A percentile compares a stretch with the other conserved stretches of the same genome.
Evolutionary conservation across 805 yeast species (phyloP).

Genomic region (Suhomyces faveliae): DNA sequence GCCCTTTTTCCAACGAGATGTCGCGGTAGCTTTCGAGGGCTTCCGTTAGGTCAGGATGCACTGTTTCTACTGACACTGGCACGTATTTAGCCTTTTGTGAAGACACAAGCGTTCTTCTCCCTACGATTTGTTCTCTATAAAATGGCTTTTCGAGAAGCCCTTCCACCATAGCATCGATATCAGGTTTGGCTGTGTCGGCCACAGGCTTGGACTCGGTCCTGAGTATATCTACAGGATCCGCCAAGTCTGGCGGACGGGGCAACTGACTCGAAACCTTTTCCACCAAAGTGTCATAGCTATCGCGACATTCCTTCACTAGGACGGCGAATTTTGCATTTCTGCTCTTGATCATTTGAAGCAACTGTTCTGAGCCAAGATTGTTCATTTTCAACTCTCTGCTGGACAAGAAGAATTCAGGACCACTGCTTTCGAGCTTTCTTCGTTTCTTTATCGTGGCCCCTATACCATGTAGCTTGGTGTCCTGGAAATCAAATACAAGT

Average conservation of each 20-base stretch:
- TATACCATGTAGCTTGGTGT: constrained; percentile 57
- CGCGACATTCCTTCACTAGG: constrained; percentile 11
- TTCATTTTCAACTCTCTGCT: constrained; percentile 48
- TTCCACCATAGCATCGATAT: constrained; percentile 49
- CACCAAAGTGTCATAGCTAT: constrained; percentile 10
- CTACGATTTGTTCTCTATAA: constrained; percentile 64
- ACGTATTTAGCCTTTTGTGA: constrained; percentile 46
- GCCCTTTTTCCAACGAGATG: constrained; percentile 39
- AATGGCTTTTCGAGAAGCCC: constrained; percentile 47
- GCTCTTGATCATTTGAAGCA: constrained; percentile 58
- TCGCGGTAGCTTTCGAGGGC: constrained; percentile 52
- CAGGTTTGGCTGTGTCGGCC: constrained; percentile 20
- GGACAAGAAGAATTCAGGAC: constrained; percentile 25
- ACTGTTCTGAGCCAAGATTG: constrained; percentile 52
- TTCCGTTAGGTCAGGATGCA: constrained; percentile 47
- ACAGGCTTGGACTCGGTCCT: constrained; percentile 5
- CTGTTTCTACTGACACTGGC: constrained; percentile 33
- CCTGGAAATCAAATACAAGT: constrained; percentile 73
- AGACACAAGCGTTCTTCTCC: constrained; percentile 45
- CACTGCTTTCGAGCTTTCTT: constrained; percentile 13
- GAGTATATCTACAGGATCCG: constrained; percentile 57
- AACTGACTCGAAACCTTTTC: constrained; percentile 33
- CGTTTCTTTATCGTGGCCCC: constrained; percentile 31
- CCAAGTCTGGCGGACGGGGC: constrained; percentile 50
- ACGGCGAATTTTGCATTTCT: constrained; percentile 52